These are phyloP conservation scores for Hypoxylon sp. DNA, from an alignment of 2,329 filamentous ascomycete genomes.

Conservation along the genomic window DNA sequence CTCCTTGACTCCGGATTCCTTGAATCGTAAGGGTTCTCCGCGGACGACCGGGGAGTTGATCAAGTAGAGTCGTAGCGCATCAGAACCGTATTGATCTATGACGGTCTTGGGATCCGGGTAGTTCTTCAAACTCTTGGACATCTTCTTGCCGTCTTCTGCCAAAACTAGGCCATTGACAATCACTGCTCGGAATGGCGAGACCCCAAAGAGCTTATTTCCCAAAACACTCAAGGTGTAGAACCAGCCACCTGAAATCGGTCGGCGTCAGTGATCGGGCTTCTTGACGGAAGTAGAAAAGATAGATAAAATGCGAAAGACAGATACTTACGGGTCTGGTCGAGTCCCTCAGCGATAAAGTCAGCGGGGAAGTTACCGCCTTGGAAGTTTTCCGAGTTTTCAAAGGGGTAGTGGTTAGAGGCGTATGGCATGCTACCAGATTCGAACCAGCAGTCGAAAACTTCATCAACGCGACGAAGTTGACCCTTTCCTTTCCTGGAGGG, in stretches of 20 bases:
- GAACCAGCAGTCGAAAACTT: constrained; percentile 96
- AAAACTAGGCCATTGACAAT: constrained; percentile 96
- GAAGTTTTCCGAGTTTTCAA: constrained; percentile 85
- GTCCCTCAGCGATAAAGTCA: constrained; percentile 92
- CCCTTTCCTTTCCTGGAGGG: constrained; percentile 90
- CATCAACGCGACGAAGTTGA: constrained; percentile 78
- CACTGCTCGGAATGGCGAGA: constrained; percentile 90
- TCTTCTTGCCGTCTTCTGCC: constrained; percentile 96
- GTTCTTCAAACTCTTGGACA: constrained; percentile 97
- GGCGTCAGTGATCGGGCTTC: constrained; percentile 2
- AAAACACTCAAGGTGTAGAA: constrained; percentile 93
- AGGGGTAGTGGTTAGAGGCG: constrained; percentile 88
- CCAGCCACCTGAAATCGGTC: constrained; percentile 71
- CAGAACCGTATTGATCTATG: constrained; percentile 88
- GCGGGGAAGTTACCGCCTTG: constrained; percentile 79
- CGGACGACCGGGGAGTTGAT: constrained; percentile 97
- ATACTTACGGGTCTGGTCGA: constrained; percentile 77
- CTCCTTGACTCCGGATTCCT: constrained; percentile 91
- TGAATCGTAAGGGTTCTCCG: constrained; percentile 89
- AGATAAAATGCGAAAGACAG: neutral
- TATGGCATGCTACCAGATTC: constrained; percentile 97
- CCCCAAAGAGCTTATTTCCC: constrained; percentile 85
- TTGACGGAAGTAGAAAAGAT: neutral
- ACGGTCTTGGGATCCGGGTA: constrained; percentile 88
- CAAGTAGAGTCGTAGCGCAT: constrained; percentile 91